Conservation (phyloP, 2,329 filamentous ascomycete species). For the Alternaria metachromatica region DNA sequence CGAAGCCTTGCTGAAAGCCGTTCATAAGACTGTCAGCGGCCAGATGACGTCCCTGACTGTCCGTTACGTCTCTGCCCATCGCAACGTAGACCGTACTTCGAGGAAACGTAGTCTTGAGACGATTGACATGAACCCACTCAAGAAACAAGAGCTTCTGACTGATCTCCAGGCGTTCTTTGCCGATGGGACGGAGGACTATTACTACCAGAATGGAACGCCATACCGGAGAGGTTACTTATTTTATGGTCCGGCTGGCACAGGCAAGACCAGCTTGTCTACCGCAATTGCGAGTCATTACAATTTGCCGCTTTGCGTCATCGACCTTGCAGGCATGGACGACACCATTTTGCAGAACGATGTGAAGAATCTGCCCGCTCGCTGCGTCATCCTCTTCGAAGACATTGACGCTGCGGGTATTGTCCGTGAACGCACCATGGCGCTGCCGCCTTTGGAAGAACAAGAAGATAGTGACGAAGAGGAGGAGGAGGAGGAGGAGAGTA, state of each 20-base stretch:
- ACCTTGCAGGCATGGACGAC: not conserved
- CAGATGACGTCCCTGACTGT: not conserved
- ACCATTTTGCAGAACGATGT: not conserved
- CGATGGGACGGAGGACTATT: not conserved
- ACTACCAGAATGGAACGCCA: slow-evolving; percentile 5
- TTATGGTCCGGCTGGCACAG: slow-evolving; percentile 8
- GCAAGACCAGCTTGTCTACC: slow-evolving; percentile 13
- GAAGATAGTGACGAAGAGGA: not conserved
- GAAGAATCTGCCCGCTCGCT: not conserved
- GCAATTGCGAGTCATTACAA: slow-evolving; percentile 14
- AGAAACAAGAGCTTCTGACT: not conserved
- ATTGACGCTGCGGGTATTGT: not conserved
- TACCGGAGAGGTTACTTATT: slow-evolving; percentile 23
- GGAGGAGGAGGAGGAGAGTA: not conserved
- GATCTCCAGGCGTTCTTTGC: not conserved
- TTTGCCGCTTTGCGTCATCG: slow-evolving; percentile 16
- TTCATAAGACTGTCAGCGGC: not conserved
- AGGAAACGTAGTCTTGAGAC: not conserved
- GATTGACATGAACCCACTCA: not conserved
- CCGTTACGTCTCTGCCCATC: not conserved
- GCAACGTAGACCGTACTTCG: not conserved
- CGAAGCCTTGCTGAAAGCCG: not conserved
- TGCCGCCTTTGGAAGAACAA: not conserved
- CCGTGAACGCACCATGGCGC: not conserved
- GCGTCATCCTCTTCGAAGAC: not conserved